Conservation (phyloP, 176 grass and related monocot species). For the Triticum urartu region DNA sequence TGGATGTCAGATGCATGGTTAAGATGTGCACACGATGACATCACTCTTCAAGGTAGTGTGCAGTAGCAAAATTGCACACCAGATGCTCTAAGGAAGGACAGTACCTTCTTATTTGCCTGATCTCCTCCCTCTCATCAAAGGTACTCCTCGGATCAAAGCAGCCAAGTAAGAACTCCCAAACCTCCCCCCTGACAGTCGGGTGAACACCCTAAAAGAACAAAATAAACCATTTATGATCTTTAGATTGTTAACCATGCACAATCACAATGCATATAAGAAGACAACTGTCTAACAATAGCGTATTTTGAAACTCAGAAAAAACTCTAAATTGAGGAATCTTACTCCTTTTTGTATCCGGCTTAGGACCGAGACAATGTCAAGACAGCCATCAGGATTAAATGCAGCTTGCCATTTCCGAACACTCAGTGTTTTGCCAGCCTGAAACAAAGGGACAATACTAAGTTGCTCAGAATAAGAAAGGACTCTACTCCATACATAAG, state of each 20-base stretch:
- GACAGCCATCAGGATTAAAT: constrained; percentile 78
- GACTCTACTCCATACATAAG: background rate
- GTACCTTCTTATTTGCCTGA: constrained; percentile 94
- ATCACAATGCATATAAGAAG: constrained; percentile 12
- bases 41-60: background rate
- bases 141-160: constrained; percentile 94
- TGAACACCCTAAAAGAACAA: constrained; percentile 75
- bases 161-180: constrained; percentile 98
- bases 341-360: constrained; percentile 93
- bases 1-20: constrained; percentile 15
- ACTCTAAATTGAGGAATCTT: constrained; percentile 27
- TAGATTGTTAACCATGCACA: constrained; percentile 12
- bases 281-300: background rate
- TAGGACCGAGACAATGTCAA: constrained; percentile 93
- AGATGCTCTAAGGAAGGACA: constrained; percentile 22
- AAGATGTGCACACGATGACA: background rate
- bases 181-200: constrained; percentile 93
- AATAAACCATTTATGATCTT: constrained; percentile 21
- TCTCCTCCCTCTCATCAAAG: constrained; percentile 82
- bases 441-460: constrained; percentile 23
- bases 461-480: constrained; percentile 32
- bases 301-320: constrained; percentile 1
- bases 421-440: constrained; percentile 98
- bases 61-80: background rate
- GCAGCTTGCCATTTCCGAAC: constrained; percentile 90